Base-by-base conservation (phyloP, 179 eudicot species). In the Silene vulgaris region DNA sequence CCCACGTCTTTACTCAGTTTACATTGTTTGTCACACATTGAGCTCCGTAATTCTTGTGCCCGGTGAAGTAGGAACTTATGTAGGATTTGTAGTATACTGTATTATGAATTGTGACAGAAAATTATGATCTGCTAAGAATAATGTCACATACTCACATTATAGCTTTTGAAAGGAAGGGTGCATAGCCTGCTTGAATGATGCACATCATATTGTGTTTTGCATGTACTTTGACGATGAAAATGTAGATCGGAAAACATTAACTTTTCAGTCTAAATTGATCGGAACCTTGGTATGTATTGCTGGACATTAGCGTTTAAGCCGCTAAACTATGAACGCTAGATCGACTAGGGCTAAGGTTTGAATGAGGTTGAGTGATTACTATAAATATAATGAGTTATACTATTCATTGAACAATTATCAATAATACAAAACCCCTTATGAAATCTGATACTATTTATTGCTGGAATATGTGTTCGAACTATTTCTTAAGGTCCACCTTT, bases 391-490 rank as follows among this genome's bases (percentile, higher is more conserved):
- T 23, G 26, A 23, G 26, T 23, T 23, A 23, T 23, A 23, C 0
- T 23, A 23, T 23, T 23, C 26, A 23, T 23, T 23, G 26, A 23
- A 23, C 26, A 23, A 23, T 23, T 23, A 23, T 23, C 26, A 23
- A 23, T 23, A 23, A 23, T 23, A 23, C 26, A 23, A 23, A 23
- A 23, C 26, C 26, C 26, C 26, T 23, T 23, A 23, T 23, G 26
- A 23, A 23, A 23, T 23, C 26, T 23, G 26, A 23, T 23, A 23
- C 26, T 23, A 23, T 23, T 23, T 23, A 23, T 23, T 23, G 26
- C 26, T 23, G 26, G 26, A 23, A 23, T 11, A 77, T 85, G 86
- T 78, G 98, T 96, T 20, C 84, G 84, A 77, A 29, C 32, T 29
- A 2, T 29, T 29, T 29, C 2, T 29, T 29, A 3, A 29, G 32